These are phyloP conservation scores for Symbiodinium natans DNA, from an alignment of 73 alveolate species.

Conservation along the genomic window DNA sequence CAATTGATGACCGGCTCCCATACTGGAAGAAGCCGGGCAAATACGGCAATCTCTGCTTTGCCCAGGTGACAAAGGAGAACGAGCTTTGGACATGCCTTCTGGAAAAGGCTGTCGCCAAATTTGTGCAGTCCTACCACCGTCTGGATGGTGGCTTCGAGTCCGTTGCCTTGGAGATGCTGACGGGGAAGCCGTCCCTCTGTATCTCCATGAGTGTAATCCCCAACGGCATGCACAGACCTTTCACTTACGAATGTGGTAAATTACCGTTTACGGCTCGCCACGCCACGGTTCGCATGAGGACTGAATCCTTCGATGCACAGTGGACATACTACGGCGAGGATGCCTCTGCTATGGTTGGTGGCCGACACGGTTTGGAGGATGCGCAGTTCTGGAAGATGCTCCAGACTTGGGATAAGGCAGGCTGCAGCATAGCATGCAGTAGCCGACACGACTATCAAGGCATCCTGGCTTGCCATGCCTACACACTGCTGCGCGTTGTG, in stretches of 20 bases:
- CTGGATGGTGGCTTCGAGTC: background rate
- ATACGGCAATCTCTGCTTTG: slow-evolving; percentile 61
- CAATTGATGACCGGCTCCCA: background rate
- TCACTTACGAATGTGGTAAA: no score
- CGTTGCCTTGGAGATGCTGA: background rate
- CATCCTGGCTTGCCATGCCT: background rate
- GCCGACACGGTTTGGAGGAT: no score
- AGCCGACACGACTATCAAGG: slow-evolving; percentile 6
- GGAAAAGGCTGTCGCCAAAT: slow-evolving; percentile 6
- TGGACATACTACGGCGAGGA: no score
- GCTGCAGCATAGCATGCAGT: background rate
- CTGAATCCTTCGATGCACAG: no score
- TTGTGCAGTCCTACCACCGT: background rate
- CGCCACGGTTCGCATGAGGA: no score
- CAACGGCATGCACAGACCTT: no score
- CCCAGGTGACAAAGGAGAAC: background rate
- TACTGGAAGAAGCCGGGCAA: slow-evolving; percentile 8
- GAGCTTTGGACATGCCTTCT: background rate
- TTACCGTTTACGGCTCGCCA: no score
- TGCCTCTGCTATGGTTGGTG: no score
- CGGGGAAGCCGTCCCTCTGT: background rate
- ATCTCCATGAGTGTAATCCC: no score
- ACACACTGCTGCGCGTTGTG: background rate
- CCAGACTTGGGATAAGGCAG: background rate
- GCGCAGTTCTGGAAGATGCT: background rate